Percentiles rank a stretch among this genome's conserved stretches.
phyloP scores from a whole-genome alignment of 768 basidiomycete genomes.

The Naganishia randhawae region DNA sequence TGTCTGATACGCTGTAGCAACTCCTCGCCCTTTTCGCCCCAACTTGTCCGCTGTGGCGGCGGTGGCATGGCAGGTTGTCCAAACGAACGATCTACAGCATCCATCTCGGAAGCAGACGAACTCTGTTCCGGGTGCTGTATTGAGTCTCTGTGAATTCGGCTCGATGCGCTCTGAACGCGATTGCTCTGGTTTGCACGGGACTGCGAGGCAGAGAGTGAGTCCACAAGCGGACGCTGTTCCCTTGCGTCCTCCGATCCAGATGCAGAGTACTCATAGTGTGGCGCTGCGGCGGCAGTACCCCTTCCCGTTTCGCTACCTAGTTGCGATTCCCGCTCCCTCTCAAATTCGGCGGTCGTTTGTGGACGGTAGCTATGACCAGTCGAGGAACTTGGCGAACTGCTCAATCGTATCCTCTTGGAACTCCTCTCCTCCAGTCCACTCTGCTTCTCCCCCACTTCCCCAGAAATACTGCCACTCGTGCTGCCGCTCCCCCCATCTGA shows the following conservation, averaged over 20 bases:
- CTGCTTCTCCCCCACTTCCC: neutral
- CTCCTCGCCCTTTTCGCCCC: constrained; percentile 44
- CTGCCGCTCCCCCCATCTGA: constrained; percentile 3
- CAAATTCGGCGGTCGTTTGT: neutral
- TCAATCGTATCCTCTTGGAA: constrained; percentile 25
- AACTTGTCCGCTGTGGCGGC: constrained; percentile 33
- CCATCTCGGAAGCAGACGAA: constrained; percentile 20
- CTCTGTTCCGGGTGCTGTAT: neutral
- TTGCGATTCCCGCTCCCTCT: neutral
- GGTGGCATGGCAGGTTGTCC: neutral
- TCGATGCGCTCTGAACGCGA: neutral
- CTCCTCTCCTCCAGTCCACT: constrained; percentile 23
- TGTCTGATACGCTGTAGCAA: constrained; percentile 44
- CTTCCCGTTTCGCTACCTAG: neutral
- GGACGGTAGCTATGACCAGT: neutral
- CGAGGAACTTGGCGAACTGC: neutral
- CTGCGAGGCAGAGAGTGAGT: constrained; percentile 15
- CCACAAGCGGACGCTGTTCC: constrained; percentile 12
- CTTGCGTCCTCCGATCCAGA: constrained; percentile 15
- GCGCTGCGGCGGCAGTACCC: neutral
- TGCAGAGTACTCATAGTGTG: constrained; percentile 9
- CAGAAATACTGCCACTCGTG: neutral
- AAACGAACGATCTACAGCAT: neutral
- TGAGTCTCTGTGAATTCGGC: neutral
- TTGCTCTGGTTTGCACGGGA: constrained; percentile 20